These are phyloP conservation scores for Oemleria cerasiformis DNA, from an alignment of 306 rosid genomes.

Conservation along the genomic window DNA sequence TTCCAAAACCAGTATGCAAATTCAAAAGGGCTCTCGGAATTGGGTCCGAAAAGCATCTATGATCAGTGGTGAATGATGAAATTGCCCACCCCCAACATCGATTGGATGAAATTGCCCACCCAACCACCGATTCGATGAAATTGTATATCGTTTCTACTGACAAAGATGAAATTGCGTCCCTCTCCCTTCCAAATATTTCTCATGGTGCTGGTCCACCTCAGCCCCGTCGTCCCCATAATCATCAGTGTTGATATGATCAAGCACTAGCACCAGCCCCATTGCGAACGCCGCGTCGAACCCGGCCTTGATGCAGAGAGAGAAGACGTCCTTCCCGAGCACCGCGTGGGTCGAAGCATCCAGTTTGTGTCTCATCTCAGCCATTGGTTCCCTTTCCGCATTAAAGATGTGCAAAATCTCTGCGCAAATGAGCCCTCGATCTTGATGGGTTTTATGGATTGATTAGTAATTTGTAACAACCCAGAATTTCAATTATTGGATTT, in stretches of 20 bases:
- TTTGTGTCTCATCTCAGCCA: slow-evolving; percentile 90
- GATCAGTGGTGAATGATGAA: too few relatives aligned
- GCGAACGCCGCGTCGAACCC: slow-evolving; percentile 85
- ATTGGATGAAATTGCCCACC: too few relatives aligned
- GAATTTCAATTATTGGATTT: too few relatives aligned
- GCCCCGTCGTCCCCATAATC: slow-evolving; percentile 25
- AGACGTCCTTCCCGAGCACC: slow-evolving; percentile 85
- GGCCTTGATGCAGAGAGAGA: slow-evolving; percentile 68
- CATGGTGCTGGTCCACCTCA: slow-evolving; percentile 43
- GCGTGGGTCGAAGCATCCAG: slow-evolving; percentile 77
- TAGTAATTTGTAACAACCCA: too few relatives aligned
- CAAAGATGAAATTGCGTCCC: too few relatives aligned
- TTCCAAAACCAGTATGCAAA: too few relatives aligned
- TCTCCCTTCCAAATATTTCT: too few relatives aligned
- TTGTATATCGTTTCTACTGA: too few relatives aligned
- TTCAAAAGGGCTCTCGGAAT: too few relatives aligned
- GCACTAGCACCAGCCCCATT: slow-evolving; percentile 78
- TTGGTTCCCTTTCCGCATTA: slow-evolving; percentile 33
- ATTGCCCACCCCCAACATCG: too few relatives aligned
- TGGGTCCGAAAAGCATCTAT: too few relatives aligned
- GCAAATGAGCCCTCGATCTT: slow-evolving; percentile 80
- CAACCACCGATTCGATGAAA: too few relatives aligned
- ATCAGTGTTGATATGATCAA: slow-evolving; percentile 78
- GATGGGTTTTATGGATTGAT: slow-evolving; percentile 1
- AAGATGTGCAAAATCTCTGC: slow-evolving; percentile 59